These are phyloP conservation scores for Tephrocybe sp. DNA, from an alignment of 768 basidiomycete species.

Conservation along the genomic window DNA sequence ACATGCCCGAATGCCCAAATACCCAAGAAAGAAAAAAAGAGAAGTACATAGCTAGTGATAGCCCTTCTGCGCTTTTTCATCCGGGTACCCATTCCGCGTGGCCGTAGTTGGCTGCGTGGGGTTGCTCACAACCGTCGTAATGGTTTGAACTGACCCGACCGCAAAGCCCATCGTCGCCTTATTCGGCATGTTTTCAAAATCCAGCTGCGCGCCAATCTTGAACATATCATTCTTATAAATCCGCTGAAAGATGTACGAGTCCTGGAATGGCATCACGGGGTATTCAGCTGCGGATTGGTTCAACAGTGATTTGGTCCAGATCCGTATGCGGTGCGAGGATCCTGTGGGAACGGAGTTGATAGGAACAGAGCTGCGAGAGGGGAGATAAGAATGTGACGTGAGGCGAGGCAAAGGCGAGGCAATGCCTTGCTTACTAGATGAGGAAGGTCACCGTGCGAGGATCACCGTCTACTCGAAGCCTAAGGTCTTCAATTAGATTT, in stretches of 20 bases:
- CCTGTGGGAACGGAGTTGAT: constrained; percentile 50
- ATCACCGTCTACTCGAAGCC: constrained; percentile 52
- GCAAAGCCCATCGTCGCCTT: constrained; percentile 51
- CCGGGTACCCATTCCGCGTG: not conserved
- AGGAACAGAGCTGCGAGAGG: constrained; percentile 46
- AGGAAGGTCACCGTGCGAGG: constrained; percentile 53
- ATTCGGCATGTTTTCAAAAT: constrained; percentile 48
- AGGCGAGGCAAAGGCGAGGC: not conserved
- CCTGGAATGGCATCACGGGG: constrained; percentile 37
- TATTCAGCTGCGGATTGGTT: constrained; percentile 27
- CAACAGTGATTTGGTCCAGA: constrained; percentile 56
- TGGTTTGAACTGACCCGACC: constrained; percentile 36
- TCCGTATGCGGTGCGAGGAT: constrained; percentile 59
- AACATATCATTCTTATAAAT: constrained; percentile 64
- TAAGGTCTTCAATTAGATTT: constrained; percentile 49
- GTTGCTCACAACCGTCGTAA: constrained; percentile 12
- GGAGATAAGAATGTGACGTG: constrained; percentile 6
- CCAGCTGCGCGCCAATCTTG: constrained; percentile 55
- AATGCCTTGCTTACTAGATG: constrained; percentile 48
- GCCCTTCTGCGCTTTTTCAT: constrained; percentile 14
- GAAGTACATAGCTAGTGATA: constrained; percentile 8
- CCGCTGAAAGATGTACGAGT: constrained; percentile 60
- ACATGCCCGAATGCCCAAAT: not conserved
- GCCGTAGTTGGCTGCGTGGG: constrained; percentile 6
- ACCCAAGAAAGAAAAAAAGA: too few relatives aligned